Evolutionary conservation across 495 filamentous ascomycete species (phyloP).

Genomic region (Aspergillus sparsus): DNA sequence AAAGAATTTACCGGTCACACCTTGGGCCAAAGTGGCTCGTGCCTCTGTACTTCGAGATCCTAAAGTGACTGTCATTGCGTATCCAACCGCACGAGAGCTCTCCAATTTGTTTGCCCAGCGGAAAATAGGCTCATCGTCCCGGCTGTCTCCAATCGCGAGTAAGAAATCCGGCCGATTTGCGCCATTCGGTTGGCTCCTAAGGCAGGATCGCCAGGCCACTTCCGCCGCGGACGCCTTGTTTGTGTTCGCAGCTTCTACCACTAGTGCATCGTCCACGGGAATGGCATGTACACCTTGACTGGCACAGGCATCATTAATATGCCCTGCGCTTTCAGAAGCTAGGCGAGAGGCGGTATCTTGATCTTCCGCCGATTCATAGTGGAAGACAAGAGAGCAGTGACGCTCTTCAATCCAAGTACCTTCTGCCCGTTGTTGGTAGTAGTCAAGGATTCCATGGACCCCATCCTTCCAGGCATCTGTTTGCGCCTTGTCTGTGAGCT

Average conservation of each 20-base stretch:
- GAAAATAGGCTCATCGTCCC: conserved; percentile 90
- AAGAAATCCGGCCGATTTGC: conserved; percentile 69
- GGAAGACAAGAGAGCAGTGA: conserved; percentile 83
- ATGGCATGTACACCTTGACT: conserved; percentile 80
- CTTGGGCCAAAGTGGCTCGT: conserved; percentile 79
- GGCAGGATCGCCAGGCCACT: conserved; percentile 61
- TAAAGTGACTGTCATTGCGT: conserved; percentile 79
- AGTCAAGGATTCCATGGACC: conserved; percentile 73
- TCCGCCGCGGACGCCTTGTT: conserved; percentile 81
- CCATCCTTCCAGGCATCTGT: conserved; percentile 74
- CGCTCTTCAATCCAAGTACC: conserved; percentile 84
- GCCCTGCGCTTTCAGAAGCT: conserved; percentile 82
- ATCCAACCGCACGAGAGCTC: conserved; percentile 53
- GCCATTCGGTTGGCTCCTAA: conserved; percentile 36
- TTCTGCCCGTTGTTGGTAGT: conserved; percentile 85
- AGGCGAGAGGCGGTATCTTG: conserved; percentile 67
- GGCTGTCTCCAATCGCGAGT: conserved; percentile 81
- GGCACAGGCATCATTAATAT: conserved; percentile 90
- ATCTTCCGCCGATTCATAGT: conserved; percentile 81
- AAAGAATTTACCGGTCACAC: conserved; percentile 67
- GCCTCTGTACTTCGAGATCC: conserved; percentile 87
- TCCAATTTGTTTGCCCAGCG: conserved; percentile 83
- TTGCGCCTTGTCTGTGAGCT: conserved; percentile 66
- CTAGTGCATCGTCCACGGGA: conserved; percentile 71
- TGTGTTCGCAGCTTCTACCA: conserved; percentile 78